Base-by-base conservation (phyloP, 371 early-diverging fungal species). In the Apophysomyces elegans region DNA sequence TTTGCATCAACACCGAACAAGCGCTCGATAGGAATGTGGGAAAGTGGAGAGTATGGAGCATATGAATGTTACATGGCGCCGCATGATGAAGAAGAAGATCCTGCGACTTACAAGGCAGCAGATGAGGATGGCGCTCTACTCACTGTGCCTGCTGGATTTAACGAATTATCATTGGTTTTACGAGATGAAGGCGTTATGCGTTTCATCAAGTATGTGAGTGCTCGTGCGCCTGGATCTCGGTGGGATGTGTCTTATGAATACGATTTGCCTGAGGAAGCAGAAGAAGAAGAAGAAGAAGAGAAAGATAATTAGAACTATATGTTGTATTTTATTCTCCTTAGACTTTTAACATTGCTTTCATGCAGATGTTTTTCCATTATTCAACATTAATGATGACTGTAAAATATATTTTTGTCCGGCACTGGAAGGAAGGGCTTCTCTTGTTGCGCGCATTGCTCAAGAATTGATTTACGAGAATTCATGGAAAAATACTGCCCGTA, bases 231-330 rank as follows among this genome's bases (percentile, higher is more conserved):
- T 8, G 83, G 84, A 50, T 80, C 85, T 16, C 84, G 93, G 59
- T 93, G 91, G 90, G 93, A 93, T 65, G 77, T 91, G n/a, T 78
- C 88, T n/a, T 86, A 73, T 67, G 91, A 91, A 73, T 91, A 85
- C 60, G 78, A 85, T 50, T 62, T 77, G 21, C 74, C 64, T 11
- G 72, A 72, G 54, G 65, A 67, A 37, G 50, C 61, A 8, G 65
- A 70, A 14, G 76, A 70, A 12, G 71, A 76, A 35, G 71, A 73
- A 36, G 73, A 69, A 21, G 21, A 50, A 50, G 21, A 21, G 21
- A 21, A 21, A 21, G 26, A 26, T 1, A 26, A 26, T 26, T 26
- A 26, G 1, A 26, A 26, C 26, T 26, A 26, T 26, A 1, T 26
- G 26, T 26, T 26, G 26, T 26, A 26, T 26, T 26, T 26, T 26